Conservation (phyloP, 768 basidiomycete genomes). For the Tylopilus rubrobrunneus region DNA sequence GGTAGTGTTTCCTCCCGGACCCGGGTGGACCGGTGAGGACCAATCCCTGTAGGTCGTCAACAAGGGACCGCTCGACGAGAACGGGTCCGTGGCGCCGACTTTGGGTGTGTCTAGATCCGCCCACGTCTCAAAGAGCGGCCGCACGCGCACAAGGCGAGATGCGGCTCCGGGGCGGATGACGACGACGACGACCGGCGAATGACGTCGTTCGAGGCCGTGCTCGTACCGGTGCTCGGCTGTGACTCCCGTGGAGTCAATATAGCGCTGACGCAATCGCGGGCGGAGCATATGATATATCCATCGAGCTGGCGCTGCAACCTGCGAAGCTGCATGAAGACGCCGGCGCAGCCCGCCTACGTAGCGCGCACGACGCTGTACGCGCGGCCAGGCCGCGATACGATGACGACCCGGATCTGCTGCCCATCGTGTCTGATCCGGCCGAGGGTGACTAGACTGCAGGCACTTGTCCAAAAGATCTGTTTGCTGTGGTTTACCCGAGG, state of each 20-base stretch:
- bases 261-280: conserved; percentile 33
- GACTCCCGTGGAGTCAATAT: background rate
- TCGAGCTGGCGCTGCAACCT: background rate
- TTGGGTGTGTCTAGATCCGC: background rate
- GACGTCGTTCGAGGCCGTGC: background rate
- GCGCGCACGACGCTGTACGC: too few species aligned
- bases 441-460: conserved; percentile 40
- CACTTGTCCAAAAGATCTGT: background rate
- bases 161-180: background rate
- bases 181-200: background rate
- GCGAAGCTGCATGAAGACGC: conserved; percentile 10
- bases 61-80: background rate
- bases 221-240: background rate
- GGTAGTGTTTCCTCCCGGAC: background rate
- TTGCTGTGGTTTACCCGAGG: background rate
- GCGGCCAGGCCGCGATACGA: too few species aligned
- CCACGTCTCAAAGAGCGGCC: background rate
- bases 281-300: conserved; percentile 45
- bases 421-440: conserved; percentile 48
- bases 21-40: background rate
- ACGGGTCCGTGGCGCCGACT: background rate
- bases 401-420: conserved; percentile 49
- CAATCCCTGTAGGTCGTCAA: background rate
- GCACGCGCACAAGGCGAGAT: background rate
- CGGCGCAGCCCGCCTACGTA: too few species aligned